Evolutionary conservation across 2,329 filamentous ascomycete genomes (phyloP).

Genomic region (Emydomyces testavorans): DNA sequence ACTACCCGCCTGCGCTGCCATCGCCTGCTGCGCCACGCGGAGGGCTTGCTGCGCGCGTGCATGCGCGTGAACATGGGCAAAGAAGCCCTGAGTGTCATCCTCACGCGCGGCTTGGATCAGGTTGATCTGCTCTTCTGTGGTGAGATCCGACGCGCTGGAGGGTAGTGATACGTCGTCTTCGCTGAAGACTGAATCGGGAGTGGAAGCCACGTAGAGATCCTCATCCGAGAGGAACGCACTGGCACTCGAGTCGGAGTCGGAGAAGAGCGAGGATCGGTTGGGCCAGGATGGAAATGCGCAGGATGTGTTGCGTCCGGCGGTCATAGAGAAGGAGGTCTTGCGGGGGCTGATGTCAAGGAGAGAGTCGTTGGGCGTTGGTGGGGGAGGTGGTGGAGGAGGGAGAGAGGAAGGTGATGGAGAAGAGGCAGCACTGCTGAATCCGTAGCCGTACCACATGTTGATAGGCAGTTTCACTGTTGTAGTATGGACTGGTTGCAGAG

Average conservation of each 20-base stretch:
- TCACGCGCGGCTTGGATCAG: slow-evolving; percentile 29
- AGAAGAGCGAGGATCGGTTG: slow-evolving; percentile 31
- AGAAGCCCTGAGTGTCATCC: slow-evolving; percentile 20
- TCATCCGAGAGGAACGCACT: slow-evolving; percentile 36
- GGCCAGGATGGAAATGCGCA: slow-evolving; percentile 38
- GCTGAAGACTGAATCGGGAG: slow-evolving; percentile 10
- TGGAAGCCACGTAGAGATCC: slow-evolving; percentile 30
- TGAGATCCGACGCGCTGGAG: slow-evolving; percentile 20
- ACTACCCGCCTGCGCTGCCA: slow-evolving; percentile 17
- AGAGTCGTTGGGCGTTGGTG: slow-evolving; percentile 30
- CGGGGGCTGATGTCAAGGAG: slow-evolving; percentile 33
- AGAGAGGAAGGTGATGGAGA: slow-evolving; percentile 23
- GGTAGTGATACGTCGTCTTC: slow-evolving; percentile 5
- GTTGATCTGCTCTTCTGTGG: slow-evolving; percentile 33
- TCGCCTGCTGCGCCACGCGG: slow-evolving; percentile 24
- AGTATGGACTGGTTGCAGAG: too few species aligned
- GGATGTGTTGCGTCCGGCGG: slow-evolving; percentile 30
- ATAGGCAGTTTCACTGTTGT: too few species aligned
- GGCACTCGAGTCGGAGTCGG: slow-evolving; percentile 24
- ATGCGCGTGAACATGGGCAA: slow-evolving; percentile 30
- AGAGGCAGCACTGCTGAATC: slow-evolving; percentile 15
- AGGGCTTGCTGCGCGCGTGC: slow-evolving; percentile 32
- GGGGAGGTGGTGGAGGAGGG: slow-evolving; percentile 28
- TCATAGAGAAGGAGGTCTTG: slow-evolving; percentile 32
- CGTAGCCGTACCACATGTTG: slow-evolving; percentile 16